Evolutionary conservation across 768 basidiomycete genomes (phyloP), one percentile per base, ranked within the genome.

Genomic region (Galerina sulciceps): DNA sequence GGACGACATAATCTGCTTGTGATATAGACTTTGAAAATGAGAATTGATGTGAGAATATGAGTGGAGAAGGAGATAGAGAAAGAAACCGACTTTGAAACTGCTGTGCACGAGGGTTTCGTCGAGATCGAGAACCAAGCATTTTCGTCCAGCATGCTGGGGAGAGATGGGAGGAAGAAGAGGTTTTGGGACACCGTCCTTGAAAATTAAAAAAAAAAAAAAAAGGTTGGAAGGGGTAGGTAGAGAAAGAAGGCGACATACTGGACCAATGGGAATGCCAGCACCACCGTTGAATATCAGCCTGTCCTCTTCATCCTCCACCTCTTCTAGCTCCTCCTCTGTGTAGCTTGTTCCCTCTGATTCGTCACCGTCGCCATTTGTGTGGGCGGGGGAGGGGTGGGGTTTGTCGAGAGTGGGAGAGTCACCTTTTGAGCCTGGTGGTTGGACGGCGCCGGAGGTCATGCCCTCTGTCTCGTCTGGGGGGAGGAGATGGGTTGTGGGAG

Each of bases 41-140:
- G 59, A 23, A 31, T 31, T 31, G 40, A 34, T 55, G 52, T 63
- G 60, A 63, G 59, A 49, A 17, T 20, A 18, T 41, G 11, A 38
- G 45, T 22, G 42, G 60, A 52, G n/a, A 42, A 53, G 14, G 38
- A 22, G 11, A 17, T n/a, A 31, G 36, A 18, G 35, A 17, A 11
- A 51, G 20, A 34, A 34, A 58, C 77, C 40, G 61, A 96, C 96
- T 87, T 98, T 99, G 86, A 99, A 98, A 73, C 93, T 96, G 69
- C 92, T 94, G 76, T 99, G 96, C 18, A 99, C 89, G 17, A 99
- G 81, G 2, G 97, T 99, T 76, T 99, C 96, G 65, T 99, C 96
- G 40, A 99, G 81, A 76, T 99, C 97, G 22, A 99, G 84, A 42
- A 99, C 95, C 10, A 99, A 83, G 68, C 97, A 99, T 77, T 99